Percentiles rank a stretch among this genome's conserved stretches.
Conservation (phyloP, 257 asterid genomes). For the Vinca minor region DNA sequence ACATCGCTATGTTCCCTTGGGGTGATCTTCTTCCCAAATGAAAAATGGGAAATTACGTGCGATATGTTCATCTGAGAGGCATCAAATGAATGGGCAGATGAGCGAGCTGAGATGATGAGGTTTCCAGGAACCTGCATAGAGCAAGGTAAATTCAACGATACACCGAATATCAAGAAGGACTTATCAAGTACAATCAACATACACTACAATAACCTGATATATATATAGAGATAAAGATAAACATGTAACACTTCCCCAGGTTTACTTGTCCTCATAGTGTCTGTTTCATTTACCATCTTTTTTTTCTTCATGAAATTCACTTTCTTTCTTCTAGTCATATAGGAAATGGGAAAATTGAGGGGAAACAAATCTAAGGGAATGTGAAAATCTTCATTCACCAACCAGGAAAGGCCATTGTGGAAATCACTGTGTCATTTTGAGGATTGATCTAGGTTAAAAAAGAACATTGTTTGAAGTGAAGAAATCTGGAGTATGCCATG, state of each 20-base stretch:
- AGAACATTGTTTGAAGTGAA: neutral
- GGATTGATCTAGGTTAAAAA: neutral
- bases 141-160: conserved; percentile 13
- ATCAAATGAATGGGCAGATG: conserved; percentile 88
- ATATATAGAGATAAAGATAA: neutral
- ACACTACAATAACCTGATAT: neutral
- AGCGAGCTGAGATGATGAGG: conserved; percentile 83
- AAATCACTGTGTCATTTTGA: neutral
- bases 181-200: neutral
- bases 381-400: neutral
- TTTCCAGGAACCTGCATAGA: conserved; percentile 83
- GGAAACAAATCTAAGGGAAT: neutral
- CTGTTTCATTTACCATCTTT: neutral
- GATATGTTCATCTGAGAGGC: conserved; percentile 98
- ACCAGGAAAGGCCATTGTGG: neutral
- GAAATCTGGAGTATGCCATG: neutral
- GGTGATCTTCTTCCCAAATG: conserved; percentile 73
- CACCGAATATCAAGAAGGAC: neutral
- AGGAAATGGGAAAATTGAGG: neutral
- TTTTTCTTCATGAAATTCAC: too few species aligned
- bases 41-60: conserved; percentile 64
- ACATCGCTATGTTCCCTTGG: conserved; percentile 61
- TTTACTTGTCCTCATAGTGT: neutral
- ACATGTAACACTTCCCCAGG: neutral
- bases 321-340: neutral